Evolutionary conservation across 345 rosid genomes (phyloP).

Genomic region (Boechera retrofracta): DNA sequence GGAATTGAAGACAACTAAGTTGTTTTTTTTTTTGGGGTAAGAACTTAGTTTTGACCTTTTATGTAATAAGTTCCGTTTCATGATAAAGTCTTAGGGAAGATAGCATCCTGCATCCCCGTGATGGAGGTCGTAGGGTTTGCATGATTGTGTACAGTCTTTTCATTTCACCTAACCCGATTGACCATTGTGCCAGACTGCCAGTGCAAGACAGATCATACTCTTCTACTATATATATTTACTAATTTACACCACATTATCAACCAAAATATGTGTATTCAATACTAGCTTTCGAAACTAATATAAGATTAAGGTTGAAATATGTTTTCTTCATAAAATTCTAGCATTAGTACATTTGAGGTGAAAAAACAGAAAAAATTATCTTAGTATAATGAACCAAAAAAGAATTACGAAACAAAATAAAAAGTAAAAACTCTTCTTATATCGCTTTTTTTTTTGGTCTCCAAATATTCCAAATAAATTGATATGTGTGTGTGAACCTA

Average conservation of each 20-base stretch:
- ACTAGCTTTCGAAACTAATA: neutral
- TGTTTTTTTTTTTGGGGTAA: neutral
- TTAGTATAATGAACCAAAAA: neutral
- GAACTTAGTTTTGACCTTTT: slow-evolving; percentile 17
- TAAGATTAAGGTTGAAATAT: neutral
- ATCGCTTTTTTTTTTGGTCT: neutral
- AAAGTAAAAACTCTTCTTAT: neutral
- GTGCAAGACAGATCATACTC: slow-evolving; percentile 38
- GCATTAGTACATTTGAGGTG: neutral
- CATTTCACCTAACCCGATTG: slow-evolving; percentile 27
- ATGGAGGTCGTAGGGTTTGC: slow-evolving; percentile 40
- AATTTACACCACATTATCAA: slow-evolving; percentile 9
- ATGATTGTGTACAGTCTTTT: slow-evolving; percentile 37
- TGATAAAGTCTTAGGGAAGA: slow-evolving; percentile 5
- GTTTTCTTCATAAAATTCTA: neutral
- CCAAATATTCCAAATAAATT: neutral
- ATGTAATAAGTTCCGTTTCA: slow-evolving; percentile 32
- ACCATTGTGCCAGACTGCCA: neutral
- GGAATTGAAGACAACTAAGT: neutral
- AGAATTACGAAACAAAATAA: neutral
- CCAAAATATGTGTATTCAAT: slow-evolving; percentile 3
- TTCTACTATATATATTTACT: neutral
- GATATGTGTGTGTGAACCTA: slow-evolving; percentile 24
- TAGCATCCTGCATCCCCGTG: slow-evolving; percentile 24
- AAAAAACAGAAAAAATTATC: neutral